Evolutionary conservation across 2,329 filamentous ascomycete genomes (phyloP).

Genomic region (Colletotrichum falcatum): DNA sequence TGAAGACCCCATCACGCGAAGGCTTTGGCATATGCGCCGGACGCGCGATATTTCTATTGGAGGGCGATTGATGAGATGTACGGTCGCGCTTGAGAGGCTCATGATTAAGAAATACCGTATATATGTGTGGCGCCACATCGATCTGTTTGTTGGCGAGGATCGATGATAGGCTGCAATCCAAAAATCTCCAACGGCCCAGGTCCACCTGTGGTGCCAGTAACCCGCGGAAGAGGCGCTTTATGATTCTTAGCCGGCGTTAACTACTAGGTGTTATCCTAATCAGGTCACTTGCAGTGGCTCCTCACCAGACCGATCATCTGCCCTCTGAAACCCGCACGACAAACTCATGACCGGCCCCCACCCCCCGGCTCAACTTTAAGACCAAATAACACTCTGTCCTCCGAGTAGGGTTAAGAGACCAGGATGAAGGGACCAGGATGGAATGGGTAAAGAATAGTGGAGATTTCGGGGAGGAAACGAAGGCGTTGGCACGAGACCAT

Average conservation of each 20-base stretch:
- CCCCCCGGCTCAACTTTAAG: background rate
- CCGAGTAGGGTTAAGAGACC: background rate
- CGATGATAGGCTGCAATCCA: conserved; percentile 5
- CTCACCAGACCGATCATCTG: background rate
- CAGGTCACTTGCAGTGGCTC: conserved; percentile 3
- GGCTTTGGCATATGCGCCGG: background rate
- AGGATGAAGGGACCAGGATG: background rate
- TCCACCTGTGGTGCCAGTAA: background rate
- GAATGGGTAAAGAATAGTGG: background rate
- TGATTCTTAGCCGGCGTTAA: background rate
- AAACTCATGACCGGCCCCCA: background rate
- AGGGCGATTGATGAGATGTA: conserved; percentile 7
- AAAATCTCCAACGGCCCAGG: conserved; percentile 6
- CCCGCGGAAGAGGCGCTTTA: background rate
- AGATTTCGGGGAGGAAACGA: conserved; percentile 13
- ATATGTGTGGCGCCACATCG: conserved; percentile 9
- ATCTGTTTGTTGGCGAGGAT: background rate
- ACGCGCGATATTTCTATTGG: background rate
- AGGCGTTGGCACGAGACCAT: background rate
- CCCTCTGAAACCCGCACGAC: background rate
- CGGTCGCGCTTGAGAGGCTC: background rate
- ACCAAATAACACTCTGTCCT: background rate
- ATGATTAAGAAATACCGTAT: background rate
- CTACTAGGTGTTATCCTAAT: background rate
- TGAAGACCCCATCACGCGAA: background rate